These are phyloP conservation scores for Wickerhamiella lipophila DNA, from an alignment of 805 yeast genomes.

Conservation along the genomic window DNA sequence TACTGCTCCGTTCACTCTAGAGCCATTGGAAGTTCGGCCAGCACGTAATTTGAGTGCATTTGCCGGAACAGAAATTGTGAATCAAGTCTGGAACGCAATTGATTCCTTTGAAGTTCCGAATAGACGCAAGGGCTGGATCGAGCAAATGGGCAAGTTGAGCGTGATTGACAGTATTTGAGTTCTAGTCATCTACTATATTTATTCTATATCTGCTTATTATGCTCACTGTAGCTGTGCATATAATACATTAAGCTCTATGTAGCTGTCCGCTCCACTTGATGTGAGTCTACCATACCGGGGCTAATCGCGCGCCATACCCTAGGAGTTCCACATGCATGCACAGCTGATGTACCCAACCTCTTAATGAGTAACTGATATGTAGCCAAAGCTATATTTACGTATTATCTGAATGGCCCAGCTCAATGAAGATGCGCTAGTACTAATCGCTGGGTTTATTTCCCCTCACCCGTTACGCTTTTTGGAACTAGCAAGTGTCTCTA, in stretches of 20 bases:
- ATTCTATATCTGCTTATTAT: no score
- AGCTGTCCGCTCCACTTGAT: no score
- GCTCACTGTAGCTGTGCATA: no score
- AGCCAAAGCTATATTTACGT: no score
- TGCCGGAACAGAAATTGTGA: background rate
- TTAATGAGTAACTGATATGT: no score
- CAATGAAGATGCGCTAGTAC: background rate
- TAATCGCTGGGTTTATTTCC: background rate
- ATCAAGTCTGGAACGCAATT: constrained; percentile 7
- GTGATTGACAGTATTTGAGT: background rate
- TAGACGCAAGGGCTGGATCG: background rate
- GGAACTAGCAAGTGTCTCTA: background rate
- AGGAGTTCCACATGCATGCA: no score
- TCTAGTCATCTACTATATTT: background rate
- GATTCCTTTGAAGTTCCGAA: constrained; percentile 4
- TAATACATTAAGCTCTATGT: no score
- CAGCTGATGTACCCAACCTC: no score
- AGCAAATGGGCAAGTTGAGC: constrained; percentile 7
- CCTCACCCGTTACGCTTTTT: background rate
- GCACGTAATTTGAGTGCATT: constrained; percentile 8
- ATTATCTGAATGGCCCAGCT: no score
- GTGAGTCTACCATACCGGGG: no score
- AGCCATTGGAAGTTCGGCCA: background rate
- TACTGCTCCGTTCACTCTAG: background rate
- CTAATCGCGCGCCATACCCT: no score